phyloP scores from a whole-genome alignment of 2,329 filamentous ascomycete species.

The Tolypocladium nubicola region DNA sequence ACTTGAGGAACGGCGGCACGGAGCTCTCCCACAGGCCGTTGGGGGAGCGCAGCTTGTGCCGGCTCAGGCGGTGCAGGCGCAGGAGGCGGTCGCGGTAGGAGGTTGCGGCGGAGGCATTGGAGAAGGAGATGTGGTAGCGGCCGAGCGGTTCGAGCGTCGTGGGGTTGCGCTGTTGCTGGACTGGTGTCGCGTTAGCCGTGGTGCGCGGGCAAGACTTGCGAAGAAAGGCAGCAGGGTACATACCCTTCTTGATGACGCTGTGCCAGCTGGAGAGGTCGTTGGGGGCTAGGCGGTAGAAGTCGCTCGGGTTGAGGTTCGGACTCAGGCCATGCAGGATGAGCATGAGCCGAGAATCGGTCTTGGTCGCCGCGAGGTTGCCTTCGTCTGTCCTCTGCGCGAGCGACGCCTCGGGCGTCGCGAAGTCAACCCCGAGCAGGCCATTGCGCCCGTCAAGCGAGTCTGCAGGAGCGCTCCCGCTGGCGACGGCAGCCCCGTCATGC shows the following conservation, averaged over 20 bases:
- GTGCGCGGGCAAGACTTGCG: neutral
- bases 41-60: constrained; percentile 16
- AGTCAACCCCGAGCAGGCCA: neutral
- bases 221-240: neutral
- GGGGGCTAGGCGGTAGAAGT: constrained; percentile 59
- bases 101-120: constrained; percentile 43
- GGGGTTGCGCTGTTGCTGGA: constrained; percentile 55
- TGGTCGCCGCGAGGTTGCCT: neutral
- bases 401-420: neutral
- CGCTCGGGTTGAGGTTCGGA: constrained; percentile 49
- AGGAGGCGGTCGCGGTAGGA: constrained; percentile 40
- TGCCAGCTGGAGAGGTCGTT: constrained; percentile 60
- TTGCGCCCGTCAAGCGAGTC: neutral
- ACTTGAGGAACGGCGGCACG: constrained; percentile 14
- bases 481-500: neutral
- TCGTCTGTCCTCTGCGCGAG: neutral
- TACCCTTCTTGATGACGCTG: constrained; percentile 48
- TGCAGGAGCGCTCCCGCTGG: neutral
- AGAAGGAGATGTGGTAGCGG: constrained; percentile 62
- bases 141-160: constrained; percentile 51
- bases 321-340: constrained; percentile 50
- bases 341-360: constrained; percentile 15
- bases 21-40: constrained; percentile 19
- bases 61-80: constrained; percentile 21
- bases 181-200: constrained; percentile 14